phyloP scores from a whole-genome alignment of 306 rosid genomes.

The Mimosa bimucronata region DNA sequence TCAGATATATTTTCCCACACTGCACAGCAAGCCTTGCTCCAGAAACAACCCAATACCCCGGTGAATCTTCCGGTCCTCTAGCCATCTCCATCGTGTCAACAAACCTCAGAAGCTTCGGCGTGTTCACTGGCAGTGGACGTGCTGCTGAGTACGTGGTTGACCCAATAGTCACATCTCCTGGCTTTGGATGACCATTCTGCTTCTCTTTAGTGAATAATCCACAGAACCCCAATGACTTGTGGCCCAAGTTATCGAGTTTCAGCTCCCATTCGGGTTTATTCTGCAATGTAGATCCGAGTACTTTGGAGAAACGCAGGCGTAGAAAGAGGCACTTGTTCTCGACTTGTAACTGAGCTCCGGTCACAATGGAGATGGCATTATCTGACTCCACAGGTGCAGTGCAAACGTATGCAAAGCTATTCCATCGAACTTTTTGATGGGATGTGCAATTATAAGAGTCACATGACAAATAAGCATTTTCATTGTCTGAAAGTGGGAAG shows the following conservation, averaged over 20 bases:
- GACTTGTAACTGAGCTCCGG: conserved; percentile 84
- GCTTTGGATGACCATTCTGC: conserved; percentile 40
- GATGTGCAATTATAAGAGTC: conserved; percentile 58
- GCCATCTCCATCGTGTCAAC: conserved; percentile 61
- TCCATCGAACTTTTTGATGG: conserved; percentile 75
- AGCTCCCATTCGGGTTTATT: conserved; percentile 47
- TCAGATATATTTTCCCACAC: conserved; percentile 48
- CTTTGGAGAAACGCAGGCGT: conserved; percentile 50
- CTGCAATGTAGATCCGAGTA: conserved; percentile 40
- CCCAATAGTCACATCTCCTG: conserved; percentile 41
- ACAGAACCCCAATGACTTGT: conserved; percentile 26
- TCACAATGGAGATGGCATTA: conserved; percentile 75
- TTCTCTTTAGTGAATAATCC: conserved; percentile 36
- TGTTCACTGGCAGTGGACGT: conserved; percentile 42
- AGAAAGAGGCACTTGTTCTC: conserved; percentile 59
- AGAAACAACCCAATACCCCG: conserved; percentile 72
- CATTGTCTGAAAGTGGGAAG: conserved; percentile 76
- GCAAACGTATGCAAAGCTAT: conserved; percentile 78
- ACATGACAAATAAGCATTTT: conserved; percentile 51
- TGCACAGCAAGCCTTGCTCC: conserved; percentile 60
- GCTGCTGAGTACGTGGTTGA: conserved; percentile 43
- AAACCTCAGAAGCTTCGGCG: conserved; percentile 53
- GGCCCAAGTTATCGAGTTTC: conserved; percentile 7
- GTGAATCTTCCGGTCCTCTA: conserved; percentile 59
- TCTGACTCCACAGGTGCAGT: conserved; percentile 87